Base-by-base conservation (phyloP, 257 asterid genomes). In the Verbascum thapsus region DNA sequence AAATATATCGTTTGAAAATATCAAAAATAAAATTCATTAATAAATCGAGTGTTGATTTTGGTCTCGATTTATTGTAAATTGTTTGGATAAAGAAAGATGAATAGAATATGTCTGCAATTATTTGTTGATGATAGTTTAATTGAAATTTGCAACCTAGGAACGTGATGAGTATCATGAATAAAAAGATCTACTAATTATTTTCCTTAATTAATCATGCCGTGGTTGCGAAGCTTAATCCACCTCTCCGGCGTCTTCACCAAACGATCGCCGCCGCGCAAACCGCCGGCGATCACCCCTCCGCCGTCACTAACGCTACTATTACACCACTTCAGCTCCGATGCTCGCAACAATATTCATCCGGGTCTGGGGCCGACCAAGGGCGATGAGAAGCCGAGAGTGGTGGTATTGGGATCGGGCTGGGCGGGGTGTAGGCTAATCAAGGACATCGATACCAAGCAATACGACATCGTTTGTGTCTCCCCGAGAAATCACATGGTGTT, bases 401-500 rank as follows among this genome's bases (percentile, higher is more conserved):
- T 94, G 59, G 98, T 94, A 3, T 4, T 94, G 81, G 99, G 99
- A 3, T 57, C 97, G 19, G 99, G 99, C 7, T 94, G 99, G 99
- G 99, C 95, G 7, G 99, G 96, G 5, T 94, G 97, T 75, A 76
- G 97, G 73, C 88, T 94, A 2, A 78, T 94, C 63, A 90, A 94
- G 86, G 99, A 78, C 7, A 81, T 90, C 23, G 96, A 94, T 43
- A 79, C 95, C 3, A 74, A 65, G 41, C 51, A 70, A 8, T 94
- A 90, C 70, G 99, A 94, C 66, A 73, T 94, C 32, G 96, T 90
- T 2, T 85, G 96, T 47, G 88, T 94, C 22, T 94, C 99, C 1
- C 99, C 97, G 0, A 82, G 99, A 72, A 94, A 94, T n/a, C 99
- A 94, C 81, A 94, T 87, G 99, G 99, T 92, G 13, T 92, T 92